Base-by-base conservation (phyloP, 306 rosid genomes). In the Cicer pinnatifidum region DNA sequence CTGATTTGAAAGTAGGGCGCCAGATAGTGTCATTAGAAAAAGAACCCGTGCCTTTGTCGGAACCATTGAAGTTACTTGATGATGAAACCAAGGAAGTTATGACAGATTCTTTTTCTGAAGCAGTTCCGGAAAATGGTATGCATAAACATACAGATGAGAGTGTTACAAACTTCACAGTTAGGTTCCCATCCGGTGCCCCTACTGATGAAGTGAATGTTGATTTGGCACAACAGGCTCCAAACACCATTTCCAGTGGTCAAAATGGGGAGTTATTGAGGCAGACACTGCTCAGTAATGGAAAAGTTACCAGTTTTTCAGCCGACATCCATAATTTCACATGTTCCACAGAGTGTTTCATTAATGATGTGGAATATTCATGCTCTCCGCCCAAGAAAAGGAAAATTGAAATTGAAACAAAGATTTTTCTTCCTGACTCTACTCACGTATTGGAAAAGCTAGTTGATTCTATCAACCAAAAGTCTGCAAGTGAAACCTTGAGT, bases 331-430 rank as follows among this genome's bases (percentile, higher is more conserved):
- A 53, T 70, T 67, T 78, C 47, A 77, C 57, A 44, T 80, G 68
- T 52, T 77, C 80, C 54, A 48, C 17, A 1, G 60, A 67, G 19
- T 57, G 56, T 77, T 69, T 64, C 66, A 47, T 73, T 64, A 68
- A 78, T 69, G 82, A 75, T 80, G 33, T 74, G 79, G 85, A 82
- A 72, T 82, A 68, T 75, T 84, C 84, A 11, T 61, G 63, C 58
- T 70, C 84, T 82, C 85, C 72, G 72, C 81, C 72, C 23, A 88
- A 91, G 69, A 85, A 85, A 80, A 87, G 86, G 77, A 87, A 84
- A 84, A 76, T 61, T 70, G 90, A 79, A 51, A 58, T 39, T 33
- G 76, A 75, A 64, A 43, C 46, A 37, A 57, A 52, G 71, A 67
- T 70, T 46, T 68, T 47, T 56, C 75, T 61, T 40, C 66, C 82